Evolutionary conservation across 495 filamentous ascomycete genomes (phyloP), one percentile per base, ranked within the genome.

Genomic region (Neurospora sp.): DNA sequence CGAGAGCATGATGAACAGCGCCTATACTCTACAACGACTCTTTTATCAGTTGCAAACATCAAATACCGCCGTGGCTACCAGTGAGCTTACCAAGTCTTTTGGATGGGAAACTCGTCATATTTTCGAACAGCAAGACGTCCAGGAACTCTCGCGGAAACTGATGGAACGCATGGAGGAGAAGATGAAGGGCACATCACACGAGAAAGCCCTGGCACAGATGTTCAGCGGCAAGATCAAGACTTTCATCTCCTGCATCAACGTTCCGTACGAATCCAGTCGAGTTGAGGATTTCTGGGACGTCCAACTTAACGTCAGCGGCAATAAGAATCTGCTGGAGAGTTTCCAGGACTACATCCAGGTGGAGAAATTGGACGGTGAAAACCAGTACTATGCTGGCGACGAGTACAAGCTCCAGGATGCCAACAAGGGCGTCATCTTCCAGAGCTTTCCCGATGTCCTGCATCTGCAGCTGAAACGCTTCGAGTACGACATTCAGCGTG

Each of bases 241-340:
- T 1, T 98, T 98, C 81, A 96, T 99, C 73, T 96, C 92, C 7
- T 99, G 96, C 85, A 98, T 98, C 80, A 94, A 99, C 80, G 96
- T 99, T 72, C 91, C 95, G 69, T 99, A 96, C 82, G 93, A 97
- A 81, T 97, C 94, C 8, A 96, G 93, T 40, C 89, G 94, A 69
- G 85, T 94, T 68, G 96, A 99, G 82, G 96, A 98, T 73, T 99
- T 97, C 81, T 99, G 96, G 96, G 96, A 99, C 79, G 92, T 99
- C 70, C 96, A 98, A 78, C 89, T 99, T 74, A 99, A 98, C 73
- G 96, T 99, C 59, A 91, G 92, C 74, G 93, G 93, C 39, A 96
- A 96, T 85, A 93, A 93, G 82, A 95, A 91, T 71, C 83, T 99
- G 72, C 91, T 97, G 72, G 94, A 97, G 72, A 97, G 94, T 76